Conservation (phyloP, 75 land plant genomes). For the Larix kaempferi region DNA sequence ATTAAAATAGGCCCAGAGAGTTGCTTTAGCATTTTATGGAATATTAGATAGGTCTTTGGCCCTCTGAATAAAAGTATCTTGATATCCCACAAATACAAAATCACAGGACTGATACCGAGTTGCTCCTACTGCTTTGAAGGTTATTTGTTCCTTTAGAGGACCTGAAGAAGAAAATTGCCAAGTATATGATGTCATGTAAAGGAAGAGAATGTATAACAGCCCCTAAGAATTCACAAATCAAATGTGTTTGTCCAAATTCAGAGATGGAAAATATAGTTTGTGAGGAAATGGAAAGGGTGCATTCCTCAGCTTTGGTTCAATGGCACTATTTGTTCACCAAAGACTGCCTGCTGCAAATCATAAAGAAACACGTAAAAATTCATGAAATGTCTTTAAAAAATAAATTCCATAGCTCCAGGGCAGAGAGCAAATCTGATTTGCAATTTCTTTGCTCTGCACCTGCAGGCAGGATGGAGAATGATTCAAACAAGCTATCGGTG, state of each 20-base stretch:
- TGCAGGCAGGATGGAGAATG: slow-evolving; percentile 38
- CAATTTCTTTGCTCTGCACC: slow-evolving; percentile 28
- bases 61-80: slow-evolving; percentile 65
- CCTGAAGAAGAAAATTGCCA: slow-evolving; percentile 23
- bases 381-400: not conserved
- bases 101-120: slow-evolving; percentile 52
- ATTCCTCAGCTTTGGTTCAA: slow-evolving; percentile 43
- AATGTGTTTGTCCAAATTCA: not conserved
- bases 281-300: not conserved
- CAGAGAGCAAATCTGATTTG: not conserved
- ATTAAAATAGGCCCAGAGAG: too few relatives aligned
- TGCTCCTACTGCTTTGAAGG: slow-evolving; percentile 39
- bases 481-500: slow-evolving; percentile 46
- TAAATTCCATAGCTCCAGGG: not conserved
- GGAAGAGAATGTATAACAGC: too few relatives aligned
- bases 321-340: slow-evolving; percentile 46
- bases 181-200: not conserved
- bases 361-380: not conserved
- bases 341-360: slow-evolving; percentile 30
- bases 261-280: not conserved
- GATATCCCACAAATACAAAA: slow-evolving; percentile 76
- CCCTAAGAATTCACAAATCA: not conserved
- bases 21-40: too few relatives aligned
- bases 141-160: slow-evolving; percentile 19
- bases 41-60: slow-evolving; percentile 41